Evolutionary conservation across 495 filamentous ascomycete species (phyloP), one percentile per base, ranked within the genome.

Genomic region (Eremomyces bilateralis): DNA sequence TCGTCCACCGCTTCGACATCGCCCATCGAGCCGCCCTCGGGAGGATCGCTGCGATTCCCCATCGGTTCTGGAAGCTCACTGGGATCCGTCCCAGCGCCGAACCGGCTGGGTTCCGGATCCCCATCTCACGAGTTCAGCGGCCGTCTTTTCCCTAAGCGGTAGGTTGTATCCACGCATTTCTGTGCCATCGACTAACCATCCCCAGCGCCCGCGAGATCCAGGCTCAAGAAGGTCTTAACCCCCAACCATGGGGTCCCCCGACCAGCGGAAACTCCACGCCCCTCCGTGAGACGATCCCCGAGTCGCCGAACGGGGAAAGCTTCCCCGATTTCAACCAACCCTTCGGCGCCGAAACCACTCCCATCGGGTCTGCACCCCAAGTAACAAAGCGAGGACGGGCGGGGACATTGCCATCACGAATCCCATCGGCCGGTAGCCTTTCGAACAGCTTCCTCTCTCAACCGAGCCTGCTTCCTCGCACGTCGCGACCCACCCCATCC

Each of bases 191-290:
- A 57, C 34, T 34, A 40, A 38, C 42, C 38, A 37, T 27, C 24
- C 13, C 24, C 47, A 92, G 85, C 42, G 82, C 90, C 27, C 69
- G 88, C 54, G 88, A 97, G 52, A 93, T 95, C 41, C 90, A 95
- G 59, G 83, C 83, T 24, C 83, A 95, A 58, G 90, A 95, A 64
- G 84, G 83, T 28, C 54, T 90, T 40, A 72, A 74, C 42, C 65
- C 80, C 33, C 81, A 78, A 51, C 71, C 84, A 19, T 95, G 90
- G 88, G 85, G 82, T 20, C 84, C 88, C 25, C 88, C 88, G 35
- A 85, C 90, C 21, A 91, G 83, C 51, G 84, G 82, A 36, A 76
- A 90, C 59, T 92, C 88, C 30, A 95, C 88, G 15, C 90, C 88
- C 40, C 66, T 97, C 37, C 78, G 88, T 40, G 88, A 95, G 58